phyloP scores from a whole-genome alignment of 352 stramenopile species.

The Phytophthora fragariaefolia region DNA sequence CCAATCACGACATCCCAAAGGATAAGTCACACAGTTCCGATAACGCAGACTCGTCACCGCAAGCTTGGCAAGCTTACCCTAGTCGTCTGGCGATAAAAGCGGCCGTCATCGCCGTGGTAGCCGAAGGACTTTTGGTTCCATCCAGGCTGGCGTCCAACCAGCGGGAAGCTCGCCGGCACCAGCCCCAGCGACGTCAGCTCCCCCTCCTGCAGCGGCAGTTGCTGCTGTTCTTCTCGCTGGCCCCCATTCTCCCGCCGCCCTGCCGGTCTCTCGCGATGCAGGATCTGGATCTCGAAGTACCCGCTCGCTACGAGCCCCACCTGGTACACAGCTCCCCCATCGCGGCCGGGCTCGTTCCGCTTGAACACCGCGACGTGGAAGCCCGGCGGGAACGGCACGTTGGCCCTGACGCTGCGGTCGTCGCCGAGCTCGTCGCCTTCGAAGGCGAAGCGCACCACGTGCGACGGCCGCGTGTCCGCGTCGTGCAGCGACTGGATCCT shows the following conservation, averaged over 20 bases:
- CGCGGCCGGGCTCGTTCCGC: slow-evolving; percentile 5
- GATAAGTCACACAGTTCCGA: slow-evolving; percentile 4
- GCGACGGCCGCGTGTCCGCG: slow-evolving; percentile 34
- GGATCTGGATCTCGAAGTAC: slow-evolving; percentile 86
- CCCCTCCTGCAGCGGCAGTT: slow-evolving; percentile 14
- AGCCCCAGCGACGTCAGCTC: slow-evolving; percentile 69
- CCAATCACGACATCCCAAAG: background rate
- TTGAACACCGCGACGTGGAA: slow-evolving; percentile 67
- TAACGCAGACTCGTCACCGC: background rate
- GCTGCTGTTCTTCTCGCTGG: slow-evolving; percentile 5
- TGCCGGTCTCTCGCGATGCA: slow-evolving; percentile 25
- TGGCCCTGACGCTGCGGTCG: slow-evolving; percentile 77
- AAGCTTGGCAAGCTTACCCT: slow-evolving; percentile 37
- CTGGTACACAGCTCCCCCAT: slow-evolving; percentile 38
- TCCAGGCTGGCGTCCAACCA: slow-evolving; percentile 71
- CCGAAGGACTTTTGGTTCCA: slow-evolving; percentile 75
- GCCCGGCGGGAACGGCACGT: slow-evolving; percentile 66
- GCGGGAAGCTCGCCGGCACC: slow-evolving; percentile 49
- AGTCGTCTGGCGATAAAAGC: slow-evolving; percentile 63
- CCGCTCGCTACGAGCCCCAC: slow-evolving; percentile 63
- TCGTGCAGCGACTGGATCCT: slow-evolving; percentile 42
- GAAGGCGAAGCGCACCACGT: slow-evolving; percentile 58
- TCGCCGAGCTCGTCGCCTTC: slow-evolving; percentile 56
- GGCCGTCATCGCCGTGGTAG: slow-evolving; percentile 84
- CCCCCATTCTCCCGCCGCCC: background rate